Conservation (phyloP, 2,329 filamentous ascomycete species). For the Pestalotiopsis sp. region DNA sequence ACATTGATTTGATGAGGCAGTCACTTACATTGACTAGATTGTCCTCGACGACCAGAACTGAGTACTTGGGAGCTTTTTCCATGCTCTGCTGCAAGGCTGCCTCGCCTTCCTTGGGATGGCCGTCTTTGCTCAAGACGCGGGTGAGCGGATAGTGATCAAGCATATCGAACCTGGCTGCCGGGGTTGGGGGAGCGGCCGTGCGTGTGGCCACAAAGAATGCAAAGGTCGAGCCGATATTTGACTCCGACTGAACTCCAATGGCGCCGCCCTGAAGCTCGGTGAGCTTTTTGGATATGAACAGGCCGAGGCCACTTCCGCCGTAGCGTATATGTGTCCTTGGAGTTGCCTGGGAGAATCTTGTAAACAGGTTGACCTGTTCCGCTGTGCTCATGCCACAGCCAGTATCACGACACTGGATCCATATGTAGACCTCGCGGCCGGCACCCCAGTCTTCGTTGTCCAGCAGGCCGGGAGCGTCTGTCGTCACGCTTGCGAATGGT, state of each 20-base stretch:
- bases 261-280: conserved; percentile 78
- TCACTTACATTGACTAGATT: conserved; percentile 59
- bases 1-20: neutral
- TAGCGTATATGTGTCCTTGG: conserved; percentile 73
- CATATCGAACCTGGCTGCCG: conserved; percentile 13
- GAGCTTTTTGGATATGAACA: conserved; percentile 77
- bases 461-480: conserved; percentile 45
- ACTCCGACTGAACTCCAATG: conserved; percentile 70
- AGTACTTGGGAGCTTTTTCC: conserved; percentile 7
- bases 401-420: conserved; percentile 73
- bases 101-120: neutral
- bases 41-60: conserved; percentile 60
- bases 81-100: neutral
- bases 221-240: conserved; percentile 73
- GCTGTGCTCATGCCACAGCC: conserved; percentile 67
- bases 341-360: conserved; percentile 69
- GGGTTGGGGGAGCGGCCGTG: conserved; percentile 27
- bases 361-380: conserved; percentile 68
- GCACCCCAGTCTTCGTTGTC: conserved; percentile 68
- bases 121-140: conserved; percentile 30
- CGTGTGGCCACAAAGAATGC: conserved; percentile 75
- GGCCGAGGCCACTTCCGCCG: conserved; percentile 69
- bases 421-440: conserved; percentile 71
- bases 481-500: conserved; percentile 49
- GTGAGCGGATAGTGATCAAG: conserved; percentile 21